Conservation (phyloP, 495 filamentous ascomycete species). For the Platismatia glauca region DNA sequence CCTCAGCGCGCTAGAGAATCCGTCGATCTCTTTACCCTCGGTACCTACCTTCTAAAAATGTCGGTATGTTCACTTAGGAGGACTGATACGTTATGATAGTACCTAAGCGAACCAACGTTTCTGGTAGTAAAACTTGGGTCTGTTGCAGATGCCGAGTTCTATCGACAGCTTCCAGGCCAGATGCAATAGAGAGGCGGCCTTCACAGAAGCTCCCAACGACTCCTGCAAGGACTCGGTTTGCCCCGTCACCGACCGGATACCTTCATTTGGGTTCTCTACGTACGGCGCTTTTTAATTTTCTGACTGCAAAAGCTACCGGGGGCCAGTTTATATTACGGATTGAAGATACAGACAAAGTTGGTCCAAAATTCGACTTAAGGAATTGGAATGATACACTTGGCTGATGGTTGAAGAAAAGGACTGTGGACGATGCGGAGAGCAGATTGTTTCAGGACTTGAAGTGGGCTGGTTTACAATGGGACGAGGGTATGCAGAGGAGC, state of each 20-base stretch:
- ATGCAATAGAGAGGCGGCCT: slow-evolving; percentile 27
- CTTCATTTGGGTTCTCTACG: slow-evolving; percentile 85
- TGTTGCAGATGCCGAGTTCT: slow-evolving; percentile 34
- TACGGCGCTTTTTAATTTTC: slow-evolving; percentile 87
- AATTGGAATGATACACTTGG: slow-evolving; percentile 15
- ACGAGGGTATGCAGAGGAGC: slow-evolving; percentile 59
- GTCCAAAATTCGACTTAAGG: slow-evolving; percentile 15
- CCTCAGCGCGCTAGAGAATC: neutral
- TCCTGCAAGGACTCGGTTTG: slow-evolving; percentile 86
- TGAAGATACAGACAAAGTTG: slow-evolving; percentile 92
- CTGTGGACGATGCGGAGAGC: slow-evolving; percentile 67
- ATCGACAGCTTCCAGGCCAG: slow-evolving; percentile 27
- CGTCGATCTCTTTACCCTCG: neutral
- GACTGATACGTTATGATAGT: neutral
- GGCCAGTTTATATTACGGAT: slow-evolving; percentile 90
- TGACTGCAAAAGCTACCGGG: slow-evolving; percentile 76
- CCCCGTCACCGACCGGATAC: slow-evolving; percentile 89
- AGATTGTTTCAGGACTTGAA: slow-evolving; percentile 65
- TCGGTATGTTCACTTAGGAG: no score
- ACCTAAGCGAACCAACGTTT: neutral
- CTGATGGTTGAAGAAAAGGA: slow-evolving; percentile 56
- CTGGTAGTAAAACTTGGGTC: slow-evolving; percentile 26
- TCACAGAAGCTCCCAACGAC: slow-evolving; percentile 40
- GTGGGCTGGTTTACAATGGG: slow-evolving; percentile 89
- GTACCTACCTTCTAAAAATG: neutral